Evolutionary conservation across 2,329 filamentous ascomycete species (phyloP), one percentile per base, ranked within the genome.

Genomic region (Nigrospora oryzae): DNA sequence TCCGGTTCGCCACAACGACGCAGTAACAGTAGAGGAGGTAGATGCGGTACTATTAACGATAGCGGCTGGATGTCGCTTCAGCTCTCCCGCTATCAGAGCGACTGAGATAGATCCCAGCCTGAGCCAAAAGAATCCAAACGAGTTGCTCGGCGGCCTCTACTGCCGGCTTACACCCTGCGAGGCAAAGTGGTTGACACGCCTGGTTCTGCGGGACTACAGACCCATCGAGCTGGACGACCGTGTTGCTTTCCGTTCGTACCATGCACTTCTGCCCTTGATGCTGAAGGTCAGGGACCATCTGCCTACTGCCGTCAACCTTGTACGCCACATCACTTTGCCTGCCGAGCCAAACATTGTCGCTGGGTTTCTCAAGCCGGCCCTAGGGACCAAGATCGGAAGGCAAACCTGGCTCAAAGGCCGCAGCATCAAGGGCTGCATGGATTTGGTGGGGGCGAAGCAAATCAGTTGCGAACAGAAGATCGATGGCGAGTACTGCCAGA

Each of bases 401-500:
- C 78, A 82, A 35, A 65, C 69, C 1, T 86, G 81, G 73, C 64
- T 75, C 38, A 86, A 86, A 56, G 82, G 74, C 11, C 71, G 83
- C 42, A 84, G 81, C 51, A 84, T 91, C 53, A 83, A 88, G 47
- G 77, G 93, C 57, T 91, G 86, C 57, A 63, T 86, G 16, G 70
- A 80, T 15, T 77, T 91, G 69, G 69, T 75, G 2, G 71, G 68
- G 5, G 70, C 72, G 0, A 68, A 75, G 14, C 75, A 66, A 12
- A 79, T 90, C 76, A 86, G 83, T 46, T 74, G 89, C 19, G 88
- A 95, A 61, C 73, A 82, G 42, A 95, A 95, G 59, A 79, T 94
- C 49, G 89, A 95, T 55, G 89, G 86, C 12, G 89, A 95, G 62
- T 95, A 93, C 53, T 94, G 87, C 53, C 89, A 95, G 60, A 80